Conservation (phyloP, 768 basidiomycete genomes). For the Hortiboletus flavorubellus region DNA sequence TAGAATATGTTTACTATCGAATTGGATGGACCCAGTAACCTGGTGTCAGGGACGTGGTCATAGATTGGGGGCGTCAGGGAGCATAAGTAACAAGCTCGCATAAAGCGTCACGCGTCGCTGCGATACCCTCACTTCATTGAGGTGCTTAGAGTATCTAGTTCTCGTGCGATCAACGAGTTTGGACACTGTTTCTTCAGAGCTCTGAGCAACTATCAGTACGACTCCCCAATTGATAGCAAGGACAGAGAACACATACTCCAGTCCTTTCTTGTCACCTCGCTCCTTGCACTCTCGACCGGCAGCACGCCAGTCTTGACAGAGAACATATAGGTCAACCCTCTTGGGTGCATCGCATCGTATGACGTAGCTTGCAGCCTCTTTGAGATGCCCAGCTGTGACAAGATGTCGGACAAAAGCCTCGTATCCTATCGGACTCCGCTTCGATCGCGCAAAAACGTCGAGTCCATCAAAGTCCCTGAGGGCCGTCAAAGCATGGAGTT, state of each 20-base stretch:
- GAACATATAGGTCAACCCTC: slow-evolving; percentile 82
- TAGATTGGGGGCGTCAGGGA: no score
- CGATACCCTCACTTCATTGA: slow-evolving; percentile 58
- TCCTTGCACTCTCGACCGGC: slow-evolving; percentile 92
- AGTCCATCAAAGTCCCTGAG: slow-evolving; percentile 82
- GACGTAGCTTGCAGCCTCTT: slow-evolving; percentile 78
- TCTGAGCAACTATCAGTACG: slow-evolving; percentile 37
- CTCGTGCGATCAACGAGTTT: slow-evolving; percentile 75
- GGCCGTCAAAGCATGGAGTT: slow-evolving; percentile 78
- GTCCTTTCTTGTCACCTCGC: slow-evolving; percentile 73
- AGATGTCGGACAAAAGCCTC: slow-evolving; percentile 85
- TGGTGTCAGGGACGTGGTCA: background rate
- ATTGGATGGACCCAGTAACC: slow-evolving; percentile 62
- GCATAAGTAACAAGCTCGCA: no score
- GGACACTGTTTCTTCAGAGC: slow-evolving; percentile 72
- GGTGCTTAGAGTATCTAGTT: slow-evolving; percentile 62
- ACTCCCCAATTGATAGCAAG: no score
- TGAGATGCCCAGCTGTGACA: slow-evolving; percentile 65
- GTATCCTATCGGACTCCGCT: slow-evolving; percentile 92
- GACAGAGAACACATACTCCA: slow-evolving; percentile 64
- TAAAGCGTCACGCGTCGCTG: no score
- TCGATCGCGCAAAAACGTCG: slow-evolving; percentile 82
- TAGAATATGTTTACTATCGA: slow-evolving; percentile 67
- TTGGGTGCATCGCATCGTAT: slow-evolving; percentile 79
- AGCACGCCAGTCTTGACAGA: slow-evolving; percentile 86